Conservation (phyloP, 2,329 filamentous ascomycete genomes). For the Emmonsia crescens region DNA sequence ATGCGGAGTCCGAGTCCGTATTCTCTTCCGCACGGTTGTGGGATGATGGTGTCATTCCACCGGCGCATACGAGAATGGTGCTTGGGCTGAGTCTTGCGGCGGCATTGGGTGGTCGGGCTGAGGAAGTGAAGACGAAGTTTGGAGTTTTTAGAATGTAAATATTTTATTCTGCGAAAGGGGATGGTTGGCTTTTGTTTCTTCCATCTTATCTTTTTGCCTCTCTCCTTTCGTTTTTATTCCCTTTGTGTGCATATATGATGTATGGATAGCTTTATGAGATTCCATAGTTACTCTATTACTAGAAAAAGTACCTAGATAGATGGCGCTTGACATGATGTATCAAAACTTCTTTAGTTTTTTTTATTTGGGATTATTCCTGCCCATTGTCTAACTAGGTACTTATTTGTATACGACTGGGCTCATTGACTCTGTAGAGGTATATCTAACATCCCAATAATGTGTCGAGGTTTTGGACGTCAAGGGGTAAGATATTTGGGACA, state of each 20-base stretch:
- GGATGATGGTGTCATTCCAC: constrained; percentile 77
- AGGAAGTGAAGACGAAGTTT: constrained; percentile 55
- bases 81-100: constrained; percentile 62
- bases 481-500: no score
- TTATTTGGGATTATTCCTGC: no score
- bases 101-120: constrained; percentile 53
- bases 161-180: background rate
- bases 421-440: no score
- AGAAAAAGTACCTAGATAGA: no score
- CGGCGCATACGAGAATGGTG: constrained; percentile 62
- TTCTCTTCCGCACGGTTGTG: constrained; percentile 84
- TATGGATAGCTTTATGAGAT: background rate
- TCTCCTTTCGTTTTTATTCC: background rate
- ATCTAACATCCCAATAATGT: no score
- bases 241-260: background rate
- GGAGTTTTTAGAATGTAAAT: constrained; percentile 72
- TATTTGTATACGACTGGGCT: no score
- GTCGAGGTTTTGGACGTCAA: no score
- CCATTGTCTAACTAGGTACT: no score
- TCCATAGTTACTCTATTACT: background rate
- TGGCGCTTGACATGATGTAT: no score
- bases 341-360: no score
- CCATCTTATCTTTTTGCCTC: background rate
- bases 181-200: no score
- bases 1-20: constrained; percentile 76